Percentiles rank a stretch among this genome's conserved stretches.
Evolutionary conservation across 371 early-diverging fungal genomes (phyloP).

Genomic region (Furculomyces boomerangus): DNA sequence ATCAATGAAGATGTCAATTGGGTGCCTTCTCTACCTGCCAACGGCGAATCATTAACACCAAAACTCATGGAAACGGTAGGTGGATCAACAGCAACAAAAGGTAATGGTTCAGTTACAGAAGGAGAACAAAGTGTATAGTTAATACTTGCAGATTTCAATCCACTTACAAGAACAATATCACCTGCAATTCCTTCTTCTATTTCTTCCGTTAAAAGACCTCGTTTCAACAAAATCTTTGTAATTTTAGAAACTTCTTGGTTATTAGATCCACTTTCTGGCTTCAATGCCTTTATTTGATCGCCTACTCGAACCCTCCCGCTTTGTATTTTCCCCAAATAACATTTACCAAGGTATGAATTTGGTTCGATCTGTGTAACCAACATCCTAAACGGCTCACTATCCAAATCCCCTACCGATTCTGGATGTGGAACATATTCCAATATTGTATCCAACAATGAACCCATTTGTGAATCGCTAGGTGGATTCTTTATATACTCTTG

Average conservation of each 20-base stretch:
- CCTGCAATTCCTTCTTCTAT: constrained; percentile 63
- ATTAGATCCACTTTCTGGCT: constrained; percentile 13
- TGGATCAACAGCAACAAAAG: constrained; percentile 47
- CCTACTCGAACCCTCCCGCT: constrained; percentile 43
- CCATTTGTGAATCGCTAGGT: constrained; percentile 19
- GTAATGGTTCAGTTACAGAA: constrained; percentile 31
- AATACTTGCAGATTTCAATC: constrained; percentile 44
- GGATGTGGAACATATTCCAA: constrained; percentile 44
- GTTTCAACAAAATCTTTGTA: constrained; percentile 45
- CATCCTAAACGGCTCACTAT: constrained; percentile 41
- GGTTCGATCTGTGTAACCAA: constrained; percentile 63
- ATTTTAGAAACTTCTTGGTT: constrained; percentile 34
- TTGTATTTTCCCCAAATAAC: constrained; percentile 46
- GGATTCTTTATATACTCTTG: constrained; percentile 7
- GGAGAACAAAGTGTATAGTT: constrained; percentile 53
- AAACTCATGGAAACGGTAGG: constrained; percentile 67
- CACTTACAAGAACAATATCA: constrained; percentile 55
- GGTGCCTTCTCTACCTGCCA: constrained; percentile 55
- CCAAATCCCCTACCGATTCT: constrained; percentile 19
- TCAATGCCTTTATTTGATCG: constrained; percentile 44
- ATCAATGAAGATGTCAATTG: constrained; percentile 52
- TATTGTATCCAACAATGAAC: constrained; percentile 46
- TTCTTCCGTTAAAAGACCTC: constrained; percentile 46
- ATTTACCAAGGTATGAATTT: constrained; percentile 59
- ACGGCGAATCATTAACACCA: constrained; percentile 60